A percentile compares a stretch with the other conserved stretches of the same genome.
Evolutionary conservation across 768 basidiomycete species (phyloP).

Genomic region (Macrolepiota fuliginosa): DNA sequence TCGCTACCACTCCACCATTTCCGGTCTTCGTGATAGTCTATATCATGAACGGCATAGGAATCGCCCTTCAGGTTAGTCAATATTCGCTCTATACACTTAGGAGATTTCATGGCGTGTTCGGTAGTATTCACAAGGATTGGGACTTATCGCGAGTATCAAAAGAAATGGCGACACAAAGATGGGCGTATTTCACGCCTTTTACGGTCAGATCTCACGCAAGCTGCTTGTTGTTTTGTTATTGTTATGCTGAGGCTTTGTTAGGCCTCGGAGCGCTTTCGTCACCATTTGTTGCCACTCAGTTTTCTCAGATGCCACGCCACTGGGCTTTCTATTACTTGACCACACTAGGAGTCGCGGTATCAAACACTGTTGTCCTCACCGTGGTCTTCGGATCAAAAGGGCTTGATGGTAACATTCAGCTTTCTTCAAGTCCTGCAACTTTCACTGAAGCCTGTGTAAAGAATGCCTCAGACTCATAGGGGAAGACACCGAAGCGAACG

Average conservation of each 20-base stretch:
- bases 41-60: slow-evolving; percentile 39
- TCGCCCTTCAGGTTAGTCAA: slow-evolving; percentile 42
- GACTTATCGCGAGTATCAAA: slow-evolving; percentile 59
- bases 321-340: slow-evolving; percentile 82
- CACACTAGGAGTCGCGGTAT: slow-evolving; percentile 62
- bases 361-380: slow-evolving; percentile 50
- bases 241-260: slow-evolving; percentile 21
- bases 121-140: slow-evolving; percentile 57
- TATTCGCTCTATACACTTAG: not conserved
- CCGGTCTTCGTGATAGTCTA: slow-evolving; percentile 54
- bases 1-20: slow-evolving; percentile 58
- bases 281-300: slow-evolving; percentile 83
- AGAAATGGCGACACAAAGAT: slow-evolving; percentile 60
- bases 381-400: slow-evolving; percentile 64
- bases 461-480: slow-evolving; percentile 57
- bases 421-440: not conserved
- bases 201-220: slow-evolving; percentile 38
- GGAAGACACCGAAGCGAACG: slow-evolving; percentile 34
- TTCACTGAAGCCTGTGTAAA: slow-evolving; percentile 21
- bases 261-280: slow-evolving; percentile 65
- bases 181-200: slow-evolving; percentile 64
- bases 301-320: slow-evolving; percentile 47
- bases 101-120: not conserved
- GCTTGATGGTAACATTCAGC: slow-evolving; percentile 53
- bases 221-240: slow-evolving; percentile 7